A percentile compares a stretch with the other conserved stretches of the same genome.
Conservation (phyloP, 169 alveolate species). For the Plasmodium sp. region DNA sequence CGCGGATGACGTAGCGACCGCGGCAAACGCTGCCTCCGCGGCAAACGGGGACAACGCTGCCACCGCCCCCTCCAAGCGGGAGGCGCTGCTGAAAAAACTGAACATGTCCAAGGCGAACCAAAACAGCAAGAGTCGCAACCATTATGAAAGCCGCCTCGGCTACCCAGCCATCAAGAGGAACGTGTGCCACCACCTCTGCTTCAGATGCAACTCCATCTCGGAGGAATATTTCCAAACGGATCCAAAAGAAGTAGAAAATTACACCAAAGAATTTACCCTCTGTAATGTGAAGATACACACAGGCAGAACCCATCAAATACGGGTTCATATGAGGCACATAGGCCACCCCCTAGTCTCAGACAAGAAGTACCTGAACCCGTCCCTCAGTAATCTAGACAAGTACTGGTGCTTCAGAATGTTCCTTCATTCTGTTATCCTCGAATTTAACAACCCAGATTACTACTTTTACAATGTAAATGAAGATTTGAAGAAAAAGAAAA, state of each 20-base stretch:
- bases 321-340: constrained; percentile 83
- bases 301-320: constrained; percentile 83
- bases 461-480: constrained; percentile 40
- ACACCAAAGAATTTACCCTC: constrained; percentile 79
- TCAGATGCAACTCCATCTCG: constrained; percentile 54
- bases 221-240: constrained; percentile 58
- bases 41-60: not conserved
- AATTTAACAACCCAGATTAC: constrained; percentile 79
- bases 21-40: not conserved
- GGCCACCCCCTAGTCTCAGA: constrained; percentile 84
- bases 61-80: not conserved
- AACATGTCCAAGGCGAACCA: not conserved
- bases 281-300: constrained; percentile 81
- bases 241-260: constrained; percentile 65
- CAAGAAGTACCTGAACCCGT: constrained; percentile 77
- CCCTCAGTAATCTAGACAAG: constrained; percentile 75
- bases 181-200: constrained; percentile 67
- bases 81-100: not conserved
- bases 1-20: not conserved
- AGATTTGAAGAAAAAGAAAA: constrained; percentile 56
- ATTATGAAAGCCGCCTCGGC: not conserved
- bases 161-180: constrained; percentile 6
- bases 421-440: constrained; percentile 78
- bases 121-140: not conserved
- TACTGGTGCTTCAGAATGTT: constrained; percentile 84